phyloP scores from a whole-genome alignment of 1,284 basidiomycete species.

The Ustilago sp. region DNA sequence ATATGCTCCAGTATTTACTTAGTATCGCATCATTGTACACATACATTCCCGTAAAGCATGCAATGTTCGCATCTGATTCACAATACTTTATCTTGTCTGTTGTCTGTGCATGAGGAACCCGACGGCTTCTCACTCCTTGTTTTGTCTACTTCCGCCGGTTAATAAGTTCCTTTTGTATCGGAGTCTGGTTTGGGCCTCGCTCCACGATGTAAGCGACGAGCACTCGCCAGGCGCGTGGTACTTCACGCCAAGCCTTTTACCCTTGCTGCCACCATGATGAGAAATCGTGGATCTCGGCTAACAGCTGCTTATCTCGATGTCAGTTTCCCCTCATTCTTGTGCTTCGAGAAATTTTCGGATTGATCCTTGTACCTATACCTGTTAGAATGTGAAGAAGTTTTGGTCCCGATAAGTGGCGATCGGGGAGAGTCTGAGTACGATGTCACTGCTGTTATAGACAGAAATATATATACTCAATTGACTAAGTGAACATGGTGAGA shows the following conservation, averaged over 20 bases:
- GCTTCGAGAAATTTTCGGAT: too few species aligned
- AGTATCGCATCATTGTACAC: conserved; percentile 11
- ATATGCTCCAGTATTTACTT: conserved; percentile 11
- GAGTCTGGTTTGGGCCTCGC: background rate
- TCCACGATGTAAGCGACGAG: background rate
- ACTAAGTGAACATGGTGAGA: too few species aligned
- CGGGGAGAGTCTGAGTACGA: too few species aligned
- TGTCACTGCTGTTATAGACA: too few species aligned
- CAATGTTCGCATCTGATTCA: conserved; percentile 11
- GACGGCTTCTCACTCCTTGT: background rate
- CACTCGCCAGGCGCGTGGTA: background rate
- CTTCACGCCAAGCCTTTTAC: background rate
- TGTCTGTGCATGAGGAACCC: conserved; percentile 8
- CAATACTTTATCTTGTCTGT: background rate
- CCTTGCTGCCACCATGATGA: background rate
- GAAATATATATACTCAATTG: too few species aligned
- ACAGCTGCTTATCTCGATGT: background rate
- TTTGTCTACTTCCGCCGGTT: background rate
- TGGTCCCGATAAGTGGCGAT: too few species aligned
- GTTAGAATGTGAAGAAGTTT: too few species aligned
- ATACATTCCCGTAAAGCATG: conserved; percentile 3
- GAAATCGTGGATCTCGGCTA: background rate
- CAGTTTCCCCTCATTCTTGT: background rate
- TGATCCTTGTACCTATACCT: too few species aligned
- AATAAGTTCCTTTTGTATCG: background rate